Evolutionary conservation across 1,284 basidiomycete genomes (phyloP).

Genomic region (Schizophyllum commune): DNA sequence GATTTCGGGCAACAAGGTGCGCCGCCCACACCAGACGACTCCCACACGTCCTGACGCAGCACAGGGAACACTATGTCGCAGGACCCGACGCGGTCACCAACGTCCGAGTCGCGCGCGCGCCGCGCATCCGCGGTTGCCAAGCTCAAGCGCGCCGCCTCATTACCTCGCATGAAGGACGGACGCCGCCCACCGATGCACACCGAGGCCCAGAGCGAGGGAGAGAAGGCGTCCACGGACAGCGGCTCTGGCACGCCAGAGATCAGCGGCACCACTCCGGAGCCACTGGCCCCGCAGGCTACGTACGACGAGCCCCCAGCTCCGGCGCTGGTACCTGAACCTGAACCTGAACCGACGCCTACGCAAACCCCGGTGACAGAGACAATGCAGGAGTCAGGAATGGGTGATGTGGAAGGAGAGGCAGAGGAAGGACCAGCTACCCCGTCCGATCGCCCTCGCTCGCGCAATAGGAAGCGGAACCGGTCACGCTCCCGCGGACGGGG

Average conservation of each 20-base stretch:
- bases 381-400: constrained; percentile 16
- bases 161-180: constrained; percentile 84
- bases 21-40: background rate
- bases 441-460: constrained; percentile 25
- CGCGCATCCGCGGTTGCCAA: constrained; percentile 82
- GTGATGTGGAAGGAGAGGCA: constrained; percentile 23
- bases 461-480: constrained; percentile 58
- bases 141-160: constrained; percentile 81
- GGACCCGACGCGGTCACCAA: constrained; percentile 39
- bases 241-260: background rate
- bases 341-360: constrained; percentile 13
- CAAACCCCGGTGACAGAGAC: background rate
- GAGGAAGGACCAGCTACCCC: constrained; percentile 20
- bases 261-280: constrained; percentile 4
- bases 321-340: constrained; percentile 6
- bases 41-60: background rate
- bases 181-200: constrained; percentile 76
- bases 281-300: constrained; percentile 5
- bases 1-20: background rate
- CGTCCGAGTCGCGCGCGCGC: constrained; percentile 57
- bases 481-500: constrained; percentile 69
- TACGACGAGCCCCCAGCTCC: constrained; percentile 10
- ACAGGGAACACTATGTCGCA: background rate
- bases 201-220: constrained; percentile 71
- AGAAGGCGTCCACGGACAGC: constrained; percentile 36